Base-by-base conservation (phyloP, 495 filamentous ascomycete genomes). In the Talaromyces proteolyticus region DNA sequence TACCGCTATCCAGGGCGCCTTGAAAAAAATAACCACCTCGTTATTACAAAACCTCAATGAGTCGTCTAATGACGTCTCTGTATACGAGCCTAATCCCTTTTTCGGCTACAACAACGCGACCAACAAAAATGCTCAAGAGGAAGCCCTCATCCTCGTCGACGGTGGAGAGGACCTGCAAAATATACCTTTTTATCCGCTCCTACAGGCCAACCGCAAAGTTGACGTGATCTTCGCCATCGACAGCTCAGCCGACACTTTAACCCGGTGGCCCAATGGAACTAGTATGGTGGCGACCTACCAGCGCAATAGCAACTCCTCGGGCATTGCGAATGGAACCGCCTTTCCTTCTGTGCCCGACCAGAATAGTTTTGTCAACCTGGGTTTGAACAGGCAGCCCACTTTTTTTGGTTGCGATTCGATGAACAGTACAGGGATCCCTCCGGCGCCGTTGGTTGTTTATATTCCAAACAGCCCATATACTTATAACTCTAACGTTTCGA, bases 211-310 rank as follows among this genome's bases (percentile, higher is more conserved):
- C 11, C 87, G 91, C 21, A 55, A 75, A 42, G 83, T 96, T 39
- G 91, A 95, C 59, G 87, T 95, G 23, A 88, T 95, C 61, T 94
- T 95, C 62, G 91, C 91, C 18, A 73, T 95, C 54, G 91, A 96
- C 68, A 82, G 79, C 47, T 89, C 85, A 6, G 91, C 89, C 25
- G 91, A 96, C 65, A 92, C 86, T 0, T 63, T 66, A 10, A 73
- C 72, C 53, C 74, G 68, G 68, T 96, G 89, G 88, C 92, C 92
- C 42, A 94, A 95, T 66, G 92, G 89, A 26, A 88, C 90, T 8
- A 74, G 88, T 7, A 63, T 96, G 4, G 81, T 91, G 10, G 87
- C 90, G 18, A 90, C 88, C 23, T 96, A 93, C 69, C 70, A 88
- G 58, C 89, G 92, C 44, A 81, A 80, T 49, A 53, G 80, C 11